Conservation (phyloP, 225 moss, liverwort and hornwort genomes). For the Polytrichum commune region DNA sequence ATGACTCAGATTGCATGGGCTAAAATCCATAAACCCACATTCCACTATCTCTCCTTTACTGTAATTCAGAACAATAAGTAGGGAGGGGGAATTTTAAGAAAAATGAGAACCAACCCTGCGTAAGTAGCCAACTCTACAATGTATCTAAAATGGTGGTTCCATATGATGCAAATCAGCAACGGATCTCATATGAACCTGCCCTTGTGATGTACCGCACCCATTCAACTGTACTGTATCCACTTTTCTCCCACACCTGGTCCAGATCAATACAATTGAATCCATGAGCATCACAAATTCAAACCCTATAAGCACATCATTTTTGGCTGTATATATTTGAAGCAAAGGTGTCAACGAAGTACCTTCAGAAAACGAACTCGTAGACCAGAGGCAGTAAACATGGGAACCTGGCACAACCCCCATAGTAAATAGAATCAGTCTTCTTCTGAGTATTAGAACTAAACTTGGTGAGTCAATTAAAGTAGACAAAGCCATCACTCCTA, state of each 20-base stretch:
- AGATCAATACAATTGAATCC: too few species aligned
- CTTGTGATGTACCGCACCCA: conserved; percentile 72
- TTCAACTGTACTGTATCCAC: conserved; percentile 64
- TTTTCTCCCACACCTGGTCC: conserved; percentile 68
- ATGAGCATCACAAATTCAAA: too few species aligned
- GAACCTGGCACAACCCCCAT: conserved; percentile 34
- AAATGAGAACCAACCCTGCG: too few species aligned
- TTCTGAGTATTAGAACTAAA: too few species aligned
- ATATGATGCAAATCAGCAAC: conserved; percentile 31
- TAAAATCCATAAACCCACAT: neutral
- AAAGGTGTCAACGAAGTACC: conserved; percentile 13
- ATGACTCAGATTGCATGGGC: conserved; percentile 4
- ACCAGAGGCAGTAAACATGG: conserved; percentile 72
- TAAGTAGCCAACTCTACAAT: too few species aligned
- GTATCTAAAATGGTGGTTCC: too few species aligned
- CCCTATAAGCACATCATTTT: neutral
- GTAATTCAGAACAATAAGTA: too few species aligned
- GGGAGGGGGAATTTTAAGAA: too few species aligned
- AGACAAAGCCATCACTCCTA: too few species aligned
- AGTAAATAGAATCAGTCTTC: neutral
- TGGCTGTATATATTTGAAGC: neutral
- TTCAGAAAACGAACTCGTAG: conserved; percentile 64
- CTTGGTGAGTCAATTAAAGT: too few species aligned
- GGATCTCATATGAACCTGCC: conserved; percentile 68
- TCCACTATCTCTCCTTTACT: too few species aligned